phyloP scores from a whole-genome alignment of 805 yeast genomes.

The Brettanomyces custersianus region DNA sequence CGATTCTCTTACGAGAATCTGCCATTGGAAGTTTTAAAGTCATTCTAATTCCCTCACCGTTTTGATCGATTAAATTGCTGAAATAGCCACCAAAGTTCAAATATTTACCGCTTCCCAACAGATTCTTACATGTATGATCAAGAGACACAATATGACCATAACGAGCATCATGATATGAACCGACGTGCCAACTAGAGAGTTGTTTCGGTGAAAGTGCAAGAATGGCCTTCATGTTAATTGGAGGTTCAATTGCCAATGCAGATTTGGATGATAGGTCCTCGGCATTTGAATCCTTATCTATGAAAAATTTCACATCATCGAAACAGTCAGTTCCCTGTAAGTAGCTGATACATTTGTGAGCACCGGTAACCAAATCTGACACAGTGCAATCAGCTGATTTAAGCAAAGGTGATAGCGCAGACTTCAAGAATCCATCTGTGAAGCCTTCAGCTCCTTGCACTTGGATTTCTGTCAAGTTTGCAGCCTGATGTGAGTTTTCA shows the following conservation, averaged over 20 bases:
- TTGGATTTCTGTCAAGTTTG: conserved; percentile 21
- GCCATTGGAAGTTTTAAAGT: conserved; percentile 35
- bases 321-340: conserved; percentile 22
- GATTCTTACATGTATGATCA: conserved; percentile 35
- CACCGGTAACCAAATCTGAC: conserved; percentile 27
- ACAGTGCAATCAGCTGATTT: conserved; percentile 30
- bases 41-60: conserved; percentile 45
- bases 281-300: conserved; percentile 11
- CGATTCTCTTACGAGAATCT: conserved; percentile 32
- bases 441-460: conserved; percentile 23
- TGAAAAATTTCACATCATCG: conserved; percentile 14
- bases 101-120: conserved; percentile 63
- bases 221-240: conserved; percentile 24
- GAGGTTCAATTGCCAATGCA: conserved; percentile 8
- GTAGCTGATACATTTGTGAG: conserved; percentile 13
- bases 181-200: conserved; percentile 23
- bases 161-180: conserved; percentile 25
- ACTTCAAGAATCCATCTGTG: conserved; percentile 34
- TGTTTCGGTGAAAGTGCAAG: conserved; percentile 26
- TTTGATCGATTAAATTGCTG: conserved; percentile 40
- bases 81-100: conserved; percentile 40
- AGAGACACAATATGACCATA: conserved; percentile 26
- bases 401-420: conserved; percentile 36
- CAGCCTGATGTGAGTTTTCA: conserved; percentile 14
- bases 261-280: conserved; percentile 1